These are phyloP conservation scores for Pharnaceum exiguum DNA, from an alignment of 148 eudicot genomes.

Conservation along the genomic window DNA sequence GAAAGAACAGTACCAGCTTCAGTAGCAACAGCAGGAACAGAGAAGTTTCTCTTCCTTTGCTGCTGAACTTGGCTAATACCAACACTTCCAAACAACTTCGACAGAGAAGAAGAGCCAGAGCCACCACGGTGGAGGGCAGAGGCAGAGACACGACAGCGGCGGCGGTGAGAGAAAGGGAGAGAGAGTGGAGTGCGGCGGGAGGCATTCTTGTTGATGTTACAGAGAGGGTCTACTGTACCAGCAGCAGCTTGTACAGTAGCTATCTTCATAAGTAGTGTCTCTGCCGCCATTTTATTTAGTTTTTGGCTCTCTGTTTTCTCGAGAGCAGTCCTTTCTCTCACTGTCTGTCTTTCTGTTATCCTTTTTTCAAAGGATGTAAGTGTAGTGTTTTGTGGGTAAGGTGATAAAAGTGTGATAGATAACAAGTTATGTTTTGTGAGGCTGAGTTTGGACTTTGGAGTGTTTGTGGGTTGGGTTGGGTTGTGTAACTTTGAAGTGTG, in stretches of 20 bases:
- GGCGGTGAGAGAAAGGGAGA: constrained; percentile 24
- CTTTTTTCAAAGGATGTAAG: background rate
- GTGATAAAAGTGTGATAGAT: background rate
- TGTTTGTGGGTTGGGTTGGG: background rate
- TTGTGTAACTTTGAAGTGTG: no score
- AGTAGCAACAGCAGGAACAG: constrained; percentile 63
- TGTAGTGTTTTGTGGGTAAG: background rate
- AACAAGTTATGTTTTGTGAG: no score
- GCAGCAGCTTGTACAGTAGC: no score
- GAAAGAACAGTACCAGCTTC: constrained; percentile 22
- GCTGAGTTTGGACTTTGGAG: constrained; percentile 15
- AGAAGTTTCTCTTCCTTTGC: constrained; percentile 27
- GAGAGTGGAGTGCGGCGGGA: constrained; percentile 25
- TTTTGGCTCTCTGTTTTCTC: background rate
- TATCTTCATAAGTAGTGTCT: constrained; percentile 23
- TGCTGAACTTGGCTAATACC: constrained; percentile 24
- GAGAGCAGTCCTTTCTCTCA: background rate
- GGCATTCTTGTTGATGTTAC: constrained; percentile 49
- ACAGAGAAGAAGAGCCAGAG: constrained; percentile 26
- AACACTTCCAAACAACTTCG: constrained; percentile 39
- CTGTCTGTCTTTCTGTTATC: background rate
- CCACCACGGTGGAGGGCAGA: constrained; percentile 12
- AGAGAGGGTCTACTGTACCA: constrained; percentile 27
- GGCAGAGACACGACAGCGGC: constrained; percentile 26
- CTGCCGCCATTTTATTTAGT: constrained; percentile 27